Evolutionary conservation across 176 grass and related monocot genomes (phyloP).

Genomic region (Carex cristatella): DNA sequence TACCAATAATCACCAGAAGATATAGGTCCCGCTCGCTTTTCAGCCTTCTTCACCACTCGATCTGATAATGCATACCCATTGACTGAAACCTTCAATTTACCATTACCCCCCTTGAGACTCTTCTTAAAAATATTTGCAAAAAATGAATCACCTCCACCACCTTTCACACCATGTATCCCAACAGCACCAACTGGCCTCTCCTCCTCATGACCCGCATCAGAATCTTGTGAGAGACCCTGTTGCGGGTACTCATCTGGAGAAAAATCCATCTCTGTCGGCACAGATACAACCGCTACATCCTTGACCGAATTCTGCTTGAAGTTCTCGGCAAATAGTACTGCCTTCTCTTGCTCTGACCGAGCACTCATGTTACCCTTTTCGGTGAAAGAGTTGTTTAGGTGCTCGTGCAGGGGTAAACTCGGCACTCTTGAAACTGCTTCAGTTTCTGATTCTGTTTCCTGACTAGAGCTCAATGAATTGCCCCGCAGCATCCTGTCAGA

Average conservation of each 20-base stretch:
- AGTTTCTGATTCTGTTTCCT: constrained; percentile 31
- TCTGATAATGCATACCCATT: constrained; percentile 77
- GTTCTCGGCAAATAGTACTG: constrained; percentile 44
- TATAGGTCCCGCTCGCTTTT: constrained; percentile 72
- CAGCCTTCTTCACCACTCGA: constrained; percentile 59
- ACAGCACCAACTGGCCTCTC: constrained; percentile 29
- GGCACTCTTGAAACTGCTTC: constrained; percentile 39
- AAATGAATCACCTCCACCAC: constrained; percentile 61
- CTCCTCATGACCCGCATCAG: constrained; percentile 31
- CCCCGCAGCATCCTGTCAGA: not conserved
- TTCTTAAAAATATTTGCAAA: constrained; percentile 79
- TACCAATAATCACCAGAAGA: constrained; percentile 88
- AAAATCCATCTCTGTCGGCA: constrained; percentile 57
- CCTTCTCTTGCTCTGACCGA: constrained; percentile 72
- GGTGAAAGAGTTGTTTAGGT: constrained; percentile 39
- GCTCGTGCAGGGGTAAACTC: constrained; percentile 48
- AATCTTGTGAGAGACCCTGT: constrained; percentile 38
- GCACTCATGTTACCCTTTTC: constrained; percentile 62
- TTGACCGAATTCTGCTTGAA: constrained; percentile 71
- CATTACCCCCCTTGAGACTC: constrained; percentile 62
- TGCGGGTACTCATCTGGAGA: constrained; percentile 45
- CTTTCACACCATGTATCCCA: constrained; percentile 15
- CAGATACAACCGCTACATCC: constrained; percentile 37
- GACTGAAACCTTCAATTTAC: constrained; percentile 58
- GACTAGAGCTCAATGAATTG: not conserved